Percentiles rank a stretch among this genome's conserved stretches.
phyloP scores from a whole-genome alignment of 768 basidiomycete genomes.

The Auriscalpium vulgare region DNA sequence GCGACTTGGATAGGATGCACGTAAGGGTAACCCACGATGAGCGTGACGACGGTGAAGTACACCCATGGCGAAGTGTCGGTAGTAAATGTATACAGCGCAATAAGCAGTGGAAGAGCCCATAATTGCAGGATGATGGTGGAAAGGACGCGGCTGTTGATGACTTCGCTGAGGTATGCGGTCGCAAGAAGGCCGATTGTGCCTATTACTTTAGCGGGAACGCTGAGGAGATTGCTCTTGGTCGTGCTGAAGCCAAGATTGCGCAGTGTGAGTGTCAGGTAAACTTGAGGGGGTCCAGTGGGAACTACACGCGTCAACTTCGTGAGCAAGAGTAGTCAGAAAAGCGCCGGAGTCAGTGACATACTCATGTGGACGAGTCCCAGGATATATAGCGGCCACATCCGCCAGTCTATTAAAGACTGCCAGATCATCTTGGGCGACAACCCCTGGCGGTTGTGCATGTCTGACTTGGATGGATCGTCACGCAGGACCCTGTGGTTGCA shows the following conservation, averaged over 20 bases:
- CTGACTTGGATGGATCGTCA: slow-evolving; percentile 58
- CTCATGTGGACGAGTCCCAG: slow-evolving; percentile 49
- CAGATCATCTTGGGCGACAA: slow-evolving; percentile 41
- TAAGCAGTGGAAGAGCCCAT: slow-evolving; percentile 56
- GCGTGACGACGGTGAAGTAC: slow-evolving; percentile 43
- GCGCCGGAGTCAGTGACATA: slow-evolving; percentile 19
- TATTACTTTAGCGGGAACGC: slow-evolving; percentile 48
- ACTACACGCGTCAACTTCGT: slow-evolving; percentile 26
- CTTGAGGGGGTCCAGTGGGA: slow-evolving; percentile 50
- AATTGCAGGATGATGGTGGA: slow-evolving; percentile 46
- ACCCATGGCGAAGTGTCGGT: slow-evolving; percentile 44
- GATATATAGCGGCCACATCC: slow-evolving; percentile 58
- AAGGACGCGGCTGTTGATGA: slow-evolving; percentile 46
- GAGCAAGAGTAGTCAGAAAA: background rate
- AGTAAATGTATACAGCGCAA: slow-evolving; percentile 47
- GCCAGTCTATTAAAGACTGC: slow-evolving; percentile 47
- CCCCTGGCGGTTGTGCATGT: slow-evolving; percentile 70
- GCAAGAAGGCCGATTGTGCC: slow-evolving; percentile 38
- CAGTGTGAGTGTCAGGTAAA: slow-evolving; percentile 57
- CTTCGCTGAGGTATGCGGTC: slow-evolving; percentile 42
- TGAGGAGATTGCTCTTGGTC: slow-evolving; percentile 52
- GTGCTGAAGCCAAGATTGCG: slow-evolving; percentile 57
- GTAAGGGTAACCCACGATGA: slow-evolving; percentile 48
- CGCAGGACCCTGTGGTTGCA: slow-evolving; percentile 35
- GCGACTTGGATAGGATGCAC: slow-evolving; percentile 31